These are phyloP conservation scores for Penicillium cataractarum DNA, from an alignment of 495 filamentous ascomycete species.

Conservation along the genomic window DNA sequence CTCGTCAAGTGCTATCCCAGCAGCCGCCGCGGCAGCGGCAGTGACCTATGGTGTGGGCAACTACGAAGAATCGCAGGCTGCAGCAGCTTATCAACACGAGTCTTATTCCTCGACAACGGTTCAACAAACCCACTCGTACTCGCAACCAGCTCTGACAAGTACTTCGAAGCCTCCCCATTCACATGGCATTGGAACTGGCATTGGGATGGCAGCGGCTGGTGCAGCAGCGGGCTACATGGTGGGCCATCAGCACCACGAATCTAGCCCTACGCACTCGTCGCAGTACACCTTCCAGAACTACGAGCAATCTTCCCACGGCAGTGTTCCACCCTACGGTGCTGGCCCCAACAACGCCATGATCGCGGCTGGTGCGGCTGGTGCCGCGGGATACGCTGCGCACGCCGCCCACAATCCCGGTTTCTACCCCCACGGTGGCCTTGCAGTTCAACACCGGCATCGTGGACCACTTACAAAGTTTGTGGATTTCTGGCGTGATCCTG, in stretches of 20 bases:
- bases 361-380: slow-evolving; percentile 52
- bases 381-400: slow-evolving; percentile 49
- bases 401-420: slow-evolving; percentile 31
- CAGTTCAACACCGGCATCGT: slow-evolving; percentile 51
- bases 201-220: slow-evolving; percentile 50
- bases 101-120: slow-evolving; percentile 13
- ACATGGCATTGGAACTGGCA: slow-evolving; percentile 38
- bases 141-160: slow-evolving; percentile 21
- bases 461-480: slow-evolving; percentile 60
- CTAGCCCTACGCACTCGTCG: slow-evolving; percentile 33
- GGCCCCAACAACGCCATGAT: slow-evolving; percentile 45
- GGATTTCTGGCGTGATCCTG: slow-evolving; percentile 68
- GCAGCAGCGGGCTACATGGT: slow-evolving; percentile 55
- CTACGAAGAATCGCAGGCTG: slow-evolving; percentile 18
- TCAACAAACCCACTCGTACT: slow-evolving; percentile 25
- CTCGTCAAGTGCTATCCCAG: slow-evolving; percentile 26
- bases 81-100: slow-evolving; percentile 5
- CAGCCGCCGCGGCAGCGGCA: slow-evolving; percentile 29
- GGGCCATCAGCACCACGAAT: slow-evolving; percentile 45
- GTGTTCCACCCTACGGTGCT: slow-evolving; percentile 35
- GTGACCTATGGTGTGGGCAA: slow-evolving; percentile 34
- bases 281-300: slow-evolving; percentile 39
- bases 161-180: slow-evolving; percentile 35
- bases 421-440: slow-evolving; percentile 39
- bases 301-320: slow-evolving; percentile 33